Base-by-base conservation (phyloP, 441 rosid genomes). In the Syzygium syzygioides region DNA sequence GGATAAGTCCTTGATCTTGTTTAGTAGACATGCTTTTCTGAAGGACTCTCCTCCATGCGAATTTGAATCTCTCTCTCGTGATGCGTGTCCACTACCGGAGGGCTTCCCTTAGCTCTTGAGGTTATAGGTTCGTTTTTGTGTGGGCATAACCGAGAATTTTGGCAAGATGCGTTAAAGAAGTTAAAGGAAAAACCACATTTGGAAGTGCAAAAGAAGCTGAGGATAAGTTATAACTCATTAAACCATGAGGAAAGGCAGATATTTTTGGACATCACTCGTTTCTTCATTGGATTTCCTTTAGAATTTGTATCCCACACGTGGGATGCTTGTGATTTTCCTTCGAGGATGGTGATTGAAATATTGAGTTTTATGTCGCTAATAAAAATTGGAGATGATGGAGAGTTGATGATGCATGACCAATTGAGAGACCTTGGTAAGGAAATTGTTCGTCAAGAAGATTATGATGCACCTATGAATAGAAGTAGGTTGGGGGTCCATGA, bases 281-380 rank as follows among this genome's bases (percentile, higher is more conserved):
- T 71, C n/a, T 37, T 71, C 14, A 6, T 5, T 71, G n/a, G 12
- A 62, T 2, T 3, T 6, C 7, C 7, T 0, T n/a, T n/a, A 14
- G 7, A 26, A 30, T 14, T 30, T 64, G 76, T 7, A 15, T 17
- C 37, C 20, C 30, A 30, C 76, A 64, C 30, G 76, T 64, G 76
- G 76, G 6, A 15, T 7, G 20, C 76, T 1, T 4, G 41, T 17
- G 23, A 3, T 4, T 64, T 15, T 64, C 17, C 1, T 30, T 37
- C 76, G 0, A 7, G 3, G 41, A 2, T 7, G 41, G 76, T 9
- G 37, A n/a, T 62, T 15, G 20, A n/a, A 1, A n/a, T 2, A 4
- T 15, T 64, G 76, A 64, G 23, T 4, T 2, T 32, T 64, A 30
- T 30, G 76, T 64, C 41, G 0, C 76, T 64, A 8, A 17, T 64